These are phyloP conservation scores for Aspergillus carlsbadensis DNA, from an alignment of 495 filamentous ascomycete genomes.

Conservation along the genomic window DNA sequence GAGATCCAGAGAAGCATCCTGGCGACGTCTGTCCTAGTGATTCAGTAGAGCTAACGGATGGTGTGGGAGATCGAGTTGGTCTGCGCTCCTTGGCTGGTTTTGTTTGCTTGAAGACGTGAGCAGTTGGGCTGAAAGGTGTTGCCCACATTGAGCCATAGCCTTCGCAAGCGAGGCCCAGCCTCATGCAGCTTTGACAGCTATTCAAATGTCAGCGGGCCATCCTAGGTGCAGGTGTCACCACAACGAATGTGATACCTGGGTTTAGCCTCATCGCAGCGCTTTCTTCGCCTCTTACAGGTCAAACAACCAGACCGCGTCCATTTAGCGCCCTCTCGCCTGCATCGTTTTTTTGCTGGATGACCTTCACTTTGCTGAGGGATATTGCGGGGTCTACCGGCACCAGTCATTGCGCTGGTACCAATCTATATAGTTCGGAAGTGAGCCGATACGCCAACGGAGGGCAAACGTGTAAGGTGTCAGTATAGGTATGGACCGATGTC, in stretches of 20 bases:
- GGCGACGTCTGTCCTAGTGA: constrained; percentile 10
- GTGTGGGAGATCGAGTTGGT: constrained; percentile 26
- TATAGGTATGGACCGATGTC: not conserved
- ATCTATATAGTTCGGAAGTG: constrained; percentile 2
- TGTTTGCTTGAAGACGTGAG: constrained; percentile 31
- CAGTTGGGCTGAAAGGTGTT: constrained; percentile 35
- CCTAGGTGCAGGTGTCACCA: not conserved
- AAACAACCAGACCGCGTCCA: constrained; percentile 47
- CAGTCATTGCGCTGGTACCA: constrained; percentile 3
- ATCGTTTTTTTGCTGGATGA: constrained; percentile 24
- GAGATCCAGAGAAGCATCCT: not conserved
- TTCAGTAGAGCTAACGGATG: constrained; percentile 17
- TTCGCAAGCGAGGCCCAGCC: constrained; percentile 40
- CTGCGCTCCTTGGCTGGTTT: constrained; percentile 27
- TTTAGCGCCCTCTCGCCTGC: constrained; percentile 33
- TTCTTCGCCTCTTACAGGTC: constrained; percentile 45
- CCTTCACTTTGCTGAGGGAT: not conserved
- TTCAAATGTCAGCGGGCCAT: not conserved
- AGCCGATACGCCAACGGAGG: not conserved
- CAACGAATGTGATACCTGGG: constrained; percentile 28
- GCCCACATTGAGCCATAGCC: constrained; percentile 48
- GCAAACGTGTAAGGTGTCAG: not conserved
- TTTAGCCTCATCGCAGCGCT: constrained; percentile 46
- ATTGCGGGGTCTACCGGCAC: not conserved
- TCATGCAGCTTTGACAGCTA: constrained; percentile 43